phyloP scores from a whole-genome alignment of 768 basidiomycete genomes.

The Hygrocybe punicea region DNA sequence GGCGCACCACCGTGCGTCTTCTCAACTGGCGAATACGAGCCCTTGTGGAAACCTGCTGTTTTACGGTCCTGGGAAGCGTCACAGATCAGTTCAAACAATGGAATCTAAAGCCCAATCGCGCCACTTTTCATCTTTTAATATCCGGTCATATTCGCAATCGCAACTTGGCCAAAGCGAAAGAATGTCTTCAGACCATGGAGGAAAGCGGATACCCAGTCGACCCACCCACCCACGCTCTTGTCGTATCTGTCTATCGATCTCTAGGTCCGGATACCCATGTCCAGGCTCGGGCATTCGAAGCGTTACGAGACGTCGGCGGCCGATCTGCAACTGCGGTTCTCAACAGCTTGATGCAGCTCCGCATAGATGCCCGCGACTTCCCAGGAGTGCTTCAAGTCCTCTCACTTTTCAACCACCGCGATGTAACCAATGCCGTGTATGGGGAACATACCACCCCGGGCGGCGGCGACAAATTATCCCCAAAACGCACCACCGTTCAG shows the following conservation, averaged over 20 bases:
- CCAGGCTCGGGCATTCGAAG: conserved; percentile 47
- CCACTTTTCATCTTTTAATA: conserved; percentile 68
- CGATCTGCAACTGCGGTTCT: conserved; percentile 50
- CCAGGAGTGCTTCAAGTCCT: conserved; percentile 46
- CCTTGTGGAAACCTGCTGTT: conserved; percentile 52
- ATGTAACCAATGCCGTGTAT: conserved; percentile 21
- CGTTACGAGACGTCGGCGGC: conserved; percentile 41
- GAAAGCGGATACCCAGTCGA: conserved; percentile 52
- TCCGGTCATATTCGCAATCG: conserved; percentile 66
- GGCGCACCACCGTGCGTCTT: conserved; percentile 50
- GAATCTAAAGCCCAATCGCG: conserved; percentile 47
- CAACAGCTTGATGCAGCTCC: conserved; percentile 65
- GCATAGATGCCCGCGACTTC: conserved; percentile 54
- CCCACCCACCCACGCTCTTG: conserved; percentile 55
- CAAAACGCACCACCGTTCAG: conserved; percentile 9
- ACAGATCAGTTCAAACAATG: conserved; percentile 50
- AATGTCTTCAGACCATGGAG: conserved; percentile 54
- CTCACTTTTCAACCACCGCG: conserved; percentile 41
- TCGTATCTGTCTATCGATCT: conserved; percentile 56
- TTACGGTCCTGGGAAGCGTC: conserved; percentile 41
- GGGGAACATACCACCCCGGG: conserved; percentile 26
- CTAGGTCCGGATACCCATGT: conserved; percentile 58
- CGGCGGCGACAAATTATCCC: conserved; percentile 23
- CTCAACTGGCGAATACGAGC: conserved; percentile 72
- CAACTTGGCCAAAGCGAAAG: conserved; percentile 55